Evolutionary conservation across 2,329 filamentous ascomycete genomes (phyloP).

Genomic region (Mariannaea elegans): DNA sequence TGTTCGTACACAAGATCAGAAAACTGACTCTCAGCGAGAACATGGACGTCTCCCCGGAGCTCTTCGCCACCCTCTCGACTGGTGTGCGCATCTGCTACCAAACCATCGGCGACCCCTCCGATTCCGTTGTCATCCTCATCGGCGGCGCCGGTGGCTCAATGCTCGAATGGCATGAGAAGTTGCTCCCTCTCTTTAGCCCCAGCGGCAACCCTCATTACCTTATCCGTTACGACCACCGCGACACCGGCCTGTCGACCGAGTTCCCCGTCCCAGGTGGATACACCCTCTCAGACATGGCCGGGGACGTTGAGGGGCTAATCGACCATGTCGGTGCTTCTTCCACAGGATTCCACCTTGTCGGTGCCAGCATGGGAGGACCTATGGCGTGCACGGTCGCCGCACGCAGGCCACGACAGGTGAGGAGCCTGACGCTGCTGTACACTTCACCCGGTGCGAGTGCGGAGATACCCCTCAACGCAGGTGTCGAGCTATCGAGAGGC

Average conservation of each 20-base stretch:
- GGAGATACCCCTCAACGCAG: constrained; percentile 20
- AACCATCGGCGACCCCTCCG: constrained; percentile 34
- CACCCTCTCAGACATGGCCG: constrained; percentile 38
- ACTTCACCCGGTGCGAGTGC: constrained; percentile 33
- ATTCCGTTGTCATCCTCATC: constrained; percentile 40
- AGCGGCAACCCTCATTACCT: constrained; percentile 24
- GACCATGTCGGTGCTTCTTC: constrained; percentile 34
- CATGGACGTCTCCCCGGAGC: constrained; percentile 33
- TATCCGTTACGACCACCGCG: constrained; percentile 37
- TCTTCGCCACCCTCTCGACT: constrained; percentile 37
- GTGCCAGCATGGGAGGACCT: constrained; percentile 39
- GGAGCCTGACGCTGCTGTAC: constrained; percentile 37
- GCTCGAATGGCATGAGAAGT: constrained; percentile 34
- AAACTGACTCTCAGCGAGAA: not conserved
- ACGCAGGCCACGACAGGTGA: constrained; percentile 23
- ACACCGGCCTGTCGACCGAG: constrained; percentile 37
- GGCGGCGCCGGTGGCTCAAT: constrained; percentile 34
- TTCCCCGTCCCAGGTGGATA: constrained; percentile 38
- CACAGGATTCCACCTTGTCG: constrained; percentile 37
- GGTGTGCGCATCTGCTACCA: constrained; percentile 44
- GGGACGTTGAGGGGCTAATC: constrained; percentile 39
- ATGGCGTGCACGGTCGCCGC: constrained; percentile 35
- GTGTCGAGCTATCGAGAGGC: not conserved
- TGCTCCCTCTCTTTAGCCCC: constrained; percentile 32
- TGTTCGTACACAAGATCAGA: no score